phyloP scores from a whole-genome alignment of 169 alveolate species.

The Cryptosporidium meleagridis region DNA sequence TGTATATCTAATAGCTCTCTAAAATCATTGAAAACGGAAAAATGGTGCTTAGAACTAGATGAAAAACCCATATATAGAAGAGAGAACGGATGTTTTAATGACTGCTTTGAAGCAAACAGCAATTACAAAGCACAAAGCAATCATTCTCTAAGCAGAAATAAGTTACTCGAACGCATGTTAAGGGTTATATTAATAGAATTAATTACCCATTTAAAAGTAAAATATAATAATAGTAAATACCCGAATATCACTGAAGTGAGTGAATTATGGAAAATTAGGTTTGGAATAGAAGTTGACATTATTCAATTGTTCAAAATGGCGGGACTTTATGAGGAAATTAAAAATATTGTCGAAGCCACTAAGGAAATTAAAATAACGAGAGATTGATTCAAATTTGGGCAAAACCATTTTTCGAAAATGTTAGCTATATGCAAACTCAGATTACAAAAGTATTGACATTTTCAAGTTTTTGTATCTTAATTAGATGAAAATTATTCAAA shows the following conservation, averaged over 20 bases:
- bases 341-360: background rate
- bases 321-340: slow-evolving; percentile 29
- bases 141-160: background rate
- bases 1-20: slow-evolving; percentile 48
- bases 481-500: background rate
- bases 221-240: background rate
- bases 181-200: slow-evolving; percentile 31
- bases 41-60: background rate
- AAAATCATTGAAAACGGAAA: slow-evolving; percentile 5
- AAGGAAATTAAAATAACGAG: background rate
- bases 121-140: background rate
- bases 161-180: slow-evolving; percentile 1
- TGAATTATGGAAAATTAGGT: slow-evolving; percentile 46
- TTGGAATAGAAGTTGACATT: slow-evolving; percentile 52
- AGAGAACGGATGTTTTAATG: background rate
- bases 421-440: too few relatives aligned
- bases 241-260: slow-evolving; percentile 25
- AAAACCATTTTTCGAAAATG: background rate
- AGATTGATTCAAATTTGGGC: background rate
- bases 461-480: background rate
- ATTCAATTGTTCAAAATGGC: slow-evolving; percentile 28
- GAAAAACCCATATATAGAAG: background rate
- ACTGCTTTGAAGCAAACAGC: background rate
- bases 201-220: slow-evolving; percentile 13
- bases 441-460: background rate